phyloP scores from a whole-genome alignment of 352 stramenopile genomes.

The Thalassiosira mediterranea region DNA sequence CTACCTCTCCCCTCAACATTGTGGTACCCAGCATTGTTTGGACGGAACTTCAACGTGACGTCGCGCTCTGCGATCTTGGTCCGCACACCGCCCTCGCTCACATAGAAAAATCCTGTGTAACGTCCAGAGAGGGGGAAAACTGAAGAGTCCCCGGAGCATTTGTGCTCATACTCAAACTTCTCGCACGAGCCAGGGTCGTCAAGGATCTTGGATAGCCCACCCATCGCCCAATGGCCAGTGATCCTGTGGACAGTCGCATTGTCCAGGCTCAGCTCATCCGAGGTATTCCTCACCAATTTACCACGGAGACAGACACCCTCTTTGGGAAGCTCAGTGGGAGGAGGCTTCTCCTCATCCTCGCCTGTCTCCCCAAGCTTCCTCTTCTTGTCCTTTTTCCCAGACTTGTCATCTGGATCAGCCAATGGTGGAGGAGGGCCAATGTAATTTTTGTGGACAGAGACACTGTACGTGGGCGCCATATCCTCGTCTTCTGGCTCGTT shows the following conservation, averaged over 20 bases:
- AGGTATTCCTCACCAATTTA: slow-evolving; percentile 65
- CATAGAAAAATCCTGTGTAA: slow-evolving; percentile 77
- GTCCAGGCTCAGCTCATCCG: slow-evolving; percentile 52
- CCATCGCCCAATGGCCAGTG: slow-evolving; percentile 71
- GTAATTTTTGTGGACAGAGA: slow-evolving; percentile 77
- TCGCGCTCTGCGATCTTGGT: slow-evolving; percentile 69
- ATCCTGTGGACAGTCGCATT: slow-evolving; percentile 68
- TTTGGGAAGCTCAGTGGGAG: slow-evolving; percentile 58
- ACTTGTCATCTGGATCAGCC: slow-evolving; percentile 16
- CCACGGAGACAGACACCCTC: slow-evolving; percentile 68
- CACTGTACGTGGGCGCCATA: slow-evolving; percentile 53
- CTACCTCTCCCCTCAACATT: slow-evolving; percentile 77
- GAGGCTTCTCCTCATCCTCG: slow-evolving; percentile 41
- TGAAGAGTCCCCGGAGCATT: slow-evolving; percentile 54
- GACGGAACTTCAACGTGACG: slow-evolving; percentile 68
- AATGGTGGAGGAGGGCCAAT: slow-evolving; percentile 17
- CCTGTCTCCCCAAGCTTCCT: slow-evolving; percentile 19
- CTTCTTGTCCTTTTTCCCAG: slow-evolving; percentile 54
- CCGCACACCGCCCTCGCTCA: slow-evolving; percentile 55
- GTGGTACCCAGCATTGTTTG: slow-evolving; percentile 70
- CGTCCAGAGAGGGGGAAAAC: slow-evolving; percentile 73
- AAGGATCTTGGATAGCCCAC: slow-evolving; percentile 66
- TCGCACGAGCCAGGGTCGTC: slow-evolving; percentile 71
- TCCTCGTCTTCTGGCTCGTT: slow-evolving; percentile 44
- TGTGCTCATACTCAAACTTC: slow-evolving; percentile 82